Evolutionary conservation across 345 rosid genomes (phyloP), one percentile per base, ranked within the genome.

Genomic region (Eucalyptus lansdowneana): DNA sequence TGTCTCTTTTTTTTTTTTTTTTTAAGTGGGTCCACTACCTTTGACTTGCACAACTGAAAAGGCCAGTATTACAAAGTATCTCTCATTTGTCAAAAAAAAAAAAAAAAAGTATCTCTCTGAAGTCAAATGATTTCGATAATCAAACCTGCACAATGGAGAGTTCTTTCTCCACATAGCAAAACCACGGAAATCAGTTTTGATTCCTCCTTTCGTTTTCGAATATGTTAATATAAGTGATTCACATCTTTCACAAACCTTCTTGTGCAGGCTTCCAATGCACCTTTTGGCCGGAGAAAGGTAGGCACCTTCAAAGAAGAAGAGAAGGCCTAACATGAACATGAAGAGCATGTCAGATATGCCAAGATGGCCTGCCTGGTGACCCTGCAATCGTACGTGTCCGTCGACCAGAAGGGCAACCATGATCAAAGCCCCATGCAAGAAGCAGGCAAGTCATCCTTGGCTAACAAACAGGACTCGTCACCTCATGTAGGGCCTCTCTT

Each of bases 381-480:
- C 37, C 24, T 54, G 83, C 50, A 65, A 42, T 50, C 27, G 14
- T 37, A 21, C 15, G 5, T 13, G 12, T 37, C 45, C 14, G 83
- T 76, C 47, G 3, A 76, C 83, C 27, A 76, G 83, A 76, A 40
- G 25, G 14, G 47, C 27, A 2, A 21, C 47, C 21, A 31, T 13
- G 65, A 86, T 29, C 47, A 11, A 21, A 34, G 8, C 80, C 24
- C 21, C 50, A 27, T 21, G 25, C 58, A 34, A 40, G 67, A 87
- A 50, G 44, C 89, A 89, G 94, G 94, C 93, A 92, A 91, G 92
- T 91, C 92, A 92, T 93, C 92, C 92, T 90, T 91, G 92, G 92
- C 92, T 93, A 88, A 56, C 91, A 58, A 65, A 93, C 91, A 37
- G 21, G 51, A n/a, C 90, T 89, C 93, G 91, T 89, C 54, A 69